Evolutionary conservation across 2,329 filamentous ascomycete species (phyloP), one percentile per base, ranked within the genome.

Genomic region (Monosporascus sp.): DNA sequence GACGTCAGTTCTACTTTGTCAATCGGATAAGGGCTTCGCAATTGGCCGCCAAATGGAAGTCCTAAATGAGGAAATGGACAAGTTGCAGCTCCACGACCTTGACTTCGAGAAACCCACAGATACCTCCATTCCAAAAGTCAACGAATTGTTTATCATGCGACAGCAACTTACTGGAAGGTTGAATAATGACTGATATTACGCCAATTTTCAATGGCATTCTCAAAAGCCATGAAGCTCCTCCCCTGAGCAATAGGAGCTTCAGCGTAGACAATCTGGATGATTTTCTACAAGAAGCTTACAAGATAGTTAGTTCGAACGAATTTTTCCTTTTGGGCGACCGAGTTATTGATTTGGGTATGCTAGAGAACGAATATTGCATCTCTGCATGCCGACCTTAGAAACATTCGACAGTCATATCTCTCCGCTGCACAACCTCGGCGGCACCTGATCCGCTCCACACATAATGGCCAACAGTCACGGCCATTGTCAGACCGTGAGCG

Each of bases 251-350:
- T 51, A 61, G 64, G 46, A 63, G 66, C 58, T 77, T 77, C 58
- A 74, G 69, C 53, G 63, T 77, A 48, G 74, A 80, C 59, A 78
- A 72, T 61, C 80, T 94, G 49, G 89, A 97, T 68, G 88, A 88
- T 64, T 99, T 97, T 68, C 77, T 97, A 37, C 91, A 93, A 67
- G 93, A 97, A 73, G 94, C 94, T 51, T 94, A 96, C 73, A 84
- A 88, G 68, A 97, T 97, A 70, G 92, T 95, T 75, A 65, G 80
- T 70, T 49, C 58, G 62, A 59, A 56, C 59, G 50, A 19, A 7
- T 20, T 22, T 1, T 14, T 8, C 31, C 27, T 27, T 27, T 37
- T 2, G 9, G 20, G 11, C 24, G 20, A 14, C 48, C 40, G 48
- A 14, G 43, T 52, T 22, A 51, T 50, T 58, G 44, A 53, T 53